Conservation (phyloP, 2,329 filamentous ascomycete species). For the Colletotrichum sp. region DNA sequence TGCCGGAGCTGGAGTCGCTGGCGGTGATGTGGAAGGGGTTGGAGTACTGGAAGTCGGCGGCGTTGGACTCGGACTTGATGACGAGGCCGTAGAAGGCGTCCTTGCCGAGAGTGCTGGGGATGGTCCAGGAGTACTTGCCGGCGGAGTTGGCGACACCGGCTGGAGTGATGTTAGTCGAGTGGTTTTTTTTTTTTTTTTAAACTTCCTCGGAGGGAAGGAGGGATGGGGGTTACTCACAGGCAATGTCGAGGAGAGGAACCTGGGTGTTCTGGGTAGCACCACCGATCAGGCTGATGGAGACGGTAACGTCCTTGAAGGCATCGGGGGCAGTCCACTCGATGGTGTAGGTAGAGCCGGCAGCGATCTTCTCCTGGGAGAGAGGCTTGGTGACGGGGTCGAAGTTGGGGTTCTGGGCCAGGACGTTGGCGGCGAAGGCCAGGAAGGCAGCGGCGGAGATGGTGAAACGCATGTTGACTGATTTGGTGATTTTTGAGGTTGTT, state of each 20-base stretch:
- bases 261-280: constrained; percentile 51
- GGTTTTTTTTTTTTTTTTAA: not conserved
- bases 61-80: constrained; percentile 54
- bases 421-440: constrained; percentile 56
- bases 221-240: constrained; percentile 47
- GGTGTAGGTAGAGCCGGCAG: constrained; percentile 52
- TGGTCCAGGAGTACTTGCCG: constrained; percentile 54
- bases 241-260: constrained; percentile 46
- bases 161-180: constrained; percentile 31
- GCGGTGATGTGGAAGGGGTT: constrained; percentile 62
- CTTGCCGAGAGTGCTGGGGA: constrained; percentile 49
- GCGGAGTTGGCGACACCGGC: constrained; percentile 50
- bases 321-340: constrained; percentile 54
- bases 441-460: constrained; percentile 50
- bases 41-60: constrained; percentile 63
- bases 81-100: constrained; percentile 61
- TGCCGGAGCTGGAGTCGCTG: constrained; percentile 25
- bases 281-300: constrained; percentile 61
- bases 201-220: not conserved
- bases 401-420: constrained; percentile 57
- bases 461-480: constrained; percentile 59
- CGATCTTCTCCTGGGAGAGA: constrained; percentile 43
- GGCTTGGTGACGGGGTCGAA: constrained; percentile 62
- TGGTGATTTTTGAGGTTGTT: constrained; percentile 14
- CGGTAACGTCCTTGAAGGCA: constrained; percentile 44